phyloP scores from a whole-genome alignment of 306 rosid species.

The Vigna radiata region DNA sequence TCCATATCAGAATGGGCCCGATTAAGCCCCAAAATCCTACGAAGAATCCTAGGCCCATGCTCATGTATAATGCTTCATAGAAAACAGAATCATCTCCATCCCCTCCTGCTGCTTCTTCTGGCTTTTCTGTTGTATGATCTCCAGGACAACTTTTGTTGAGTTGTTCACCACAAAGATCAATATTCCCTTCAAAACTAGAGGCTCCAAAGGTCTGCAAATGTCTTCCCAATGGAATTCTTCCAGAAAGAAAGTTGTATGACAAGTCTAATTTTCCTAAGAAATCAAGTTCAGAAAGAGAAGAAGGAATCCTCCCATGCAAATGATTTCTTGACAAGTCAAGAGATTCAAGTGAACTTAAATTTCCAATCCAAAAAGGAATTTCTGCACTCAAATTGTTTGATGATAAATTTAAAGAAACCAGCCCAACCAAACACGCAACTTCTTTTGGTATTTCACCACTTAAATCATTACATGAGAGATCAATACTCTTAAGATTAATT shows the following conservation, averaged over 20 bases:
- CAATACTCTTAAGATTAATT: neutral
- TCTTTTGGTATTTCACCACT: neutral
- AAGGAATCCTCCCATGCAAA: neutral
- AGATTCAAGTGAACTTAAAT: neutral
- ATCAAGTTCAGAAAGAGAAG: neutral
- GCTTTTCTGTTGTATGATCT: neutral
- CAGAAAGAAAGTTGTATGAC: neutral
- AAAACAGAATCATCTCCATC: too few species aligned
- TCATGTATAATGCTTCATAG: too few species aligned
- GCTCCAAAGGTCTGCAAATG: neutral
- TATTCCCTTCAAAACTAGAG: conserved; percentile 26
- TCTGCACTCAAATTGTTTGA: neutral
- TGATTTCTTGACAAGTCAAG: conserved; percentile 22
- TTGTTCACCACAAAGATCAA: conserved; percentile 18
- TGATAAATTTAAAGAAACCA: conserved; percentile 13
- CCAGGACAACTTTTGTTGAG: neutral
- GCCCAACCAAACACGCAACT: neutral
- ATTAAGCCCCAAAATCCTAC: too few species aligned
- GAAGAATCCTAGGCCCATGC: too few species aligned
- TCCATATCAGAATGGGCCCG: too few species aligned
- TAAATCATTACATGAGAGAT: neutral
- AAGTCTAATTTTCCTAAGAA: neutral
- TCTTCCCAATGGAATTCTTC: neutral
- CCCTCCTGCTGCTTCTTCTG: neutral
- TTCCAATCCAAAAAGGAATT: neutral